A percentile compares a stretch with the other conserved stretches of the same genome.
Evolutionary conservation across 1,284 basidiomycete genomes (phyloP).

Genomic region (Ustilago sp.): DNA sequence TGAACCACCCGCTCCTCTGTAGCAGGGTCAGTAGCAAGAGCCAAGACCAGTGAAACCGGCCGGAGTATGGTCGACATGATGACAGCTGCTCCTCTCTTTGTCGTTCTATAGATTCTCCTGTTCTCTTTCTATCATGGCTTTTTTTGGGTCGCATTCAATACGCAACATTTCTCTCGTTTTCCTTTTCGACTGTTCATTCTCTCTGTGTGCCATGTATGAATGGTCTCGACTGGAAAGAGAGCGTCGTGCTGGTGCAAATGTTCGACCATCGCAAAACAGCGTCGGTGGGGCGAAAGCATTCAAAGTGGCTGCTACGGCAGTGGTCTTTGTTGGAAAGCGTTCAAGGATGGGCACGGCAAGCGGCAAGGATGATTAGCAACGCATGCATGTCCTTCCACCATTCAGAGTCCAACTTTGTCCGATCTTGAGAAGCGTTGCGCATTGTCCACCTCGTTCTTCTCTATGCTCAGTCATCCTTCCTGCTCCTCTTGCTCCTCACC

Average conservation of each 20-base stretch:
- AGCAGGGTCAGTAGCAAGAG: not conserved
- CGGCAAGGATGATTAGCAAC: slow-evolving; percentile 19
- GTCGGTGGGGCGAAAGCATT: no score
- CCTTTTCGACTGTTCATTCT: no score
- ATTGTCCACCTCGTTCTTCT: not conserved
- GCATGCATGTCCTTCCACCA: not conserved
- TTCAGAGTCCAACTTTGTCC: slow-evolving; percentile 26
- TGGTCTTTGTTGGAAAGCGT: not conserved
- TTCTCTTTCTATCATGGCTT: no score
- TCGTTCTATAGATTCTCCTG: no score
- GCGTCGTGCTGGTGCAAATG: no score
- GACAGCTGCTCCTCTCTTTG: not conserved
- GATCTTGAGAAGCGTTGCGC: not conserved
- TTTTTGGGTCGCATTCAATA: not conserved
- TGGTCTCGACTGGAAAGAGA: no score
- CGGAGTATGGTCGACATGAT: not conserved
- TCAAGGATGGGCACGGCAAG: not conserved
- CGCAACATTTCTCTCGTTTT: not conserved
- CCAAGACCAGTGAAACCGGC: not conserved
- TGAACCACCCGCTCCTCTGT: not conserved
- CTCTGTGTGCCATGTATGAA: no score
- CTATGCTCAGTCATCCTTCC: not conserved
- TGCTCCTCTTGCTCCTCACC: not conserved
- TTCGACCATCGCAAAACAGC: no score
- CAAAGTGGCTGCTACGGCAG: not conserved